phyloP scores from a whole-genome alignment of 1,284 basidiomycete species.

The Xerocomus amazonicus region DNA sequence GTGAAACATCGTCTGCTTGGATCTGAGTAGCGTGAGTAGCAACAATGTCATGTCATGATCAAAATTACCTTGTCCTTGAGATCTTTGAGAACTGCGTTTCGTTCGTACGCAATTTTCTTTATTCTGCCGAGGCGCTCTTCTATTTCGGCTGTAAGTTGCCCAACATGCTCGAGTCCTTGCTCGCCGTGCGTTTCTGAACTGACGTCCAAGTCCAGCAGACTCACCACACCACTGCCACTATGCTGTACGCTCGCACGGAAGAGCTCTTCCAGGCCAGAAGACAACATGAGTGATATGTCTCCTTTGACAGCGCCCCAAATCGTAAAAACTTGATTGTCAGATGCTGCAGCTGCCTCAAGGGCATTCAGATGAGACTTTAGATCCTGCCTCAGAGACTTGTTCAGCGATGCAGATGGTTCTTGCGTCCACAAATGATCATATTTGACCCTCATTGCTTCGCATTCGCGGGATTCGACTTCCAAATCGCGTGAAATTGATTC shows the following conservation, averaged over 20 bases:
- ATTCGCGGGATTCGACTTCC: conserved; percentile 77
- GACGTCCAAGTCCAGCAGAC: conserved; percentile 70
- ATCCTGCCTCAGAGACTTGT: conserved; percentile 73
- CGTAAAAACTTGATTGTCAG: conserved; percentile 72
- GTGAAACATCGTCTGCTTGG: conserved; percentile 95
- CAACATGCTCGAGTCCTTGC: conserved; percentile 66
- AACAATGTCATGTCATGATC: background rate
- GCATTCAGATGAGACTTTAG: conserved; percentile 77
- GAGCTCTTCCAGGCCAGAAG: conserved; percentile 63
- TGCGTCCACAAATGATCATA: conserved; percentile 90
- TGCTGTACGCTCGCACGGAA: conserved; percentile 62
- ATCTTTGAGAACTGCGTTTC: conserved; percentile 85
- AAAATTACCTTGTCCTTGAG: conserved; percentile 82
- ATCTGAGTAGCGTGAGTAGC: conserved; percentile 48
- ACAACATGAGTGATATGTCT: conserved; percentile 68
- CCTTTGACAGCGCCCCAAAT: conserved; percentile 74
- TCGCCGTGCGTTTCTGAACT: conserved; percentile 59
- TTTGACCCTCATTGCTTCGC: conserved; percentile 81
- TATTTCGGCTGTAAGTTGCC: conserved; percentile 69
- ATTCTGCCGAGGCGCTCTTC: conserved; percentile 73
- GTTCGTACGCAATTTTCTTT: conserved; percentile 81
- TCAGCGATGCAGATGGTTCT: conserved; percentile 74
- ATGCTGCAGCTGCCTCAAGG: conserved; percentile 73
- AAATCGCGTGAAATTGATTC: conserved; percentile 60
- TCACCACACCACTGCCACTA: conserved; percentile 46